These are phyloP conservation scores for Torulaspora pretoriensis DNA, from an alignment of 1,139 yeast species.

Conservation along the genomic window DNA sequence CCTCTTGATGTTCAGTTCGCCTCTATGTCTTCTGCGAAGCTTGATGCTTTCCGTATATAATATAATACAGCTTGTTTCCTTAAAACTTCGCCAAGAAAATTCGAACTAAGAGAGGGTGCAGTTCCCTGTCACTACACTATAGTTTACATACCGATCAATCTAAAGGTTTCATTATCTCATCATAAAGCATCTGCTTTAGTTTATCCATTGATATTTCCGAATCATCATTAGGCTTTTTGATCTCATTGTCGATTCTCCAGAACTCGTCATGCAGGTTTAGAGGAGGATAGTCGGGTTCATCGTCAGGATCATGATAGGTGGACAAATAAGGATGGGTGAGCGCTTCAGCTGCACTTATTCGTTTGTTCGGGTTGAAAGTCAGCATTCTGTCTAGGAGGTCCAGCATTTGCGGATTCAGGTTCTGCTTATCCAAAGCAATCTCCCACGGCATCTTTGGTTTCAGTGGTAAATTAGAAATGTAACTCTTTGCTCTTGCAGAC, in stretches of 20 bases:
- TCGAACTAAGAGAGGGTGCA: not conserved
- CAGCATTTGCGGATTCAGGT: conserved; percentile 53
- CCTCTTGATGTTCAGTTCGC: not conserved
- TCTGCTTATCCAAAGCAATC: conserved; percentile 40
- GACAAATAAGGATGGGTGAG: conserved; percentile 61
- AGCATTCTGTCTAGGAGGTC: conserved; percentile 58
- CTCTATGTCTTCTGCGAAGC: not conserved
- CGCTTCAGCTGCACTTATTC: conserved; percentile 64
- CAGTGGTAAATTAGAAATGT: conserved; percentile 56
- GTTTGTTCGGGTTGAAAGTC: conserved; percentile 58
- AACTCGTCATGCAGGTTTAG: conserved; percentile 50
- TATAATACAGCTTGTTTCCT: not conserved
- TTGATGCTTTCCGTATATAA: not conserved
- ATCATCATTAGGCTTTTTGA: conserved; percentile 38
- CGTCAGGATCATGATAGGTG: conserved; percentile 65
- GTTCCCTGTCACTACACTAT: not conserved
- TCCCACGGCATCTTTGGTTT: conserved; percentile 46
- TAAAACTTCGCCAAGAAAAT: not conserved
- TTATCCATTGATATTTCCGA: conserved; percentile 32
- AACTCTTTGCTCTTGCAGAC: conserved; percentile 59
- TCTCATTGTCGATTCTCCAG: conserved; percentile 59
- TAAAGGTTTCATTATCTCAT: conserved; percentile 47
- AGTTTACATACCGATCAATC: conserved; percentile 3
- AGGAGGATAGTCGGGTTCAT: conserved; percentile 58
- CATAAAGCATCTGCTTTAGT: conserved; percentile 50